A percentile compares a stretch with the other conserved stretches of the same genome.
These are phyloP conservation scores for Lepiota brunneoincarnata DNA, from an alignment of 768 basidiomycete species.

Conservation along the genomic window DNA sequence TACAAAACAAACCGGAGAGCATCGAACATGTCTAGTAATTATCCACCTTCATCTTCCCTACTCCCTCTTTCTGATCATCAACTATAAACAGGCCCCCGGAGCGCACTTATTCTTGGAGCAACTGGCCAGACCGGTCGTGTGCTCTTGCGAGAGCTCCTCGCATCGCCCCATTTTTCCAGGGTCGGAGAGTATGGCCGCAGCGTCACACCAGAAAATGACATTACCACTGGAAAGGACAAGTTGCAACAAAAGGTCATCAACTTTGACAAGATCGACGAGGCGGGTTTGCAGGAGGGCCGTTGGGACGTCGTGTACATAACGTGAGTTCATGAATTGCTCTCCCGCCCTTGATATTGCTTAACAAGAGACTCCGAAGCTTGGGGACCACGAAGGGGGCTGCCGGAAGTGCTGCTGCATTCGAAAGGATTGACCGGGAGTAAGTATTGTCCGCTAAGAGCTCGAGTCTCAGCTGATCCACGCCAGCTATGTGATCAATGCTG, in stretches of 20 bases:
- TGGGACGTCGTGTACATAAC: conserved; percentile 80
- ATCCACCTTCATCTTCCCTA: too few species aligned
- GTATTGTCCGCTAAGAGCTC: conserved; percentile 18
- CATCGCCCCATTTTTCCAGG: conserved; percentile 48
- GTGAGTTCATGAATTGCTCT: conserved; percentile 28
- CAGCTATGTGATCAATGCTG: conserved; percentile 76
- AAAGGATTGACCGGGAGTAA: conserved; percentile 77
- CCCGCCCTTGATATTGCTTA: not conserved
- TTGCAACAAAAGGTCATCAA: conserved; percentile 66
- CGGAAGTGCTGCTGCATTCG: conserved; percentile 63
- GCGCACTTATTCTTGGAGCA: conserved; percentile 73
- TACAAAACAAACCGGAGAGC: too few species aligned
- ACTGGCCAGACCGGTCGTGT: conserved; percentile 69
- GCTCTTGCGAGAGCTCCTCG: conserved; percentile 60
- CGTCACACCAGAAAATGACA: conserved; percentile 42
- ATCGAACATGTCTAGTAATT: too few species aligned
- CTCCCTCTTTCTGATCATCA: not conserved
- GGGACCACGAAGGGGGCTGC: conserved; percentile 64
- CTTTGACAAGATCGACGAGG: conserved; percentile 61
- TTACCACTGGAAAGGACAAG: conserved; percentile 48
- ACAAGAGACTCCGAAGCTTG: conserved; percentile 33
- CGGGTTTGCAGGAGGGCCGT: conserved; percentile 48
- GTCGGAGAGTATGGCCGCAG: conserved; percentile 73
- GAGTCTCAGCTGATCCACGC: not conserved
- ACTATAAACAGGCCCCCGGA: conserved; percentile 19